A percentile compares a stretch with the other conserved stretches of the same genome.
These are phyloP conservation scores for Leccinum aurantiacum DNA, from an alignment of 768 basidiomycete genomes.

Conservation along the genomic window DNA sequence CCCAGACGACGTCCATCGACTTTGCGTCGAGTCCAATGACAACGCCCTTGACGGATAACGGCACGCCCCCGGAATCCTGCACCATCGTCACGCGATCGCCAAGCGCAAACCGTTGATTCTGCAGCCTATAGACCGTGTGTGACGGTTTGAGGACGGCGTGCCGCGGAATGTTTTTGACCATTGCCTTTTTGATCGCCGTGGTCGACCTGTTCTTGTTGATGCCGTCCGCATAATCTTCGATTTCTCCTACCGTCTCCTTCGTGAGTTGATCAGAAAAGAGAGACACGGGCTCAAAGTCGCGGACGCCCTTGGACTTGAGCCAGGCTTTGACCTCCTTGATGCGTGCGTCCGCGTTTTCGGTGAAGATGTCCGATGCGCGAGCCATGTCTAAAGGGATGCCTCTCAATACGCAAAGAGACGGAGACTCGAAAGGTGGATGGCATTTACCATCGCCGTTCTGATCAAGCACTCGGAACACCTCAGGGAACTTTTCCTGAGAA, in stretches of 20 bases:
- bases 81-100: constrained; percentile 98
- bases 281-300: constrained; percentile 90
- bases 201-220: constrained; percentile 60
- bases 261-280: constrained; percentile 89
- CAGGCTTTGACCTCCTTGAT: constrained; percentile 80
- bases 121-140: constrained; percentile 85
- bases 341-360: constrained; percentile 60
- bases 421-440: neutral
- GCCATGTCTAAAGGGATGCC: constrained; percentile 62
- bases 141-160: constrained; percentile 92
- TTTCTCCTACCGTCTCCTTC: constrained; percentile 80
- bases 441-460: constrained; percentile 62
- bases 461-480: constrained; percentile 75
- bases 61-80: constrained; percentile 90
- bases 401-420: neutral
- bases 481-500: constrained; percentile 72
- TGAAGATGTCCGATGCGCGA: constrained; percentile 57
- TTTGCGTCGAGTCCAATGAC: constrained; percentile 86
- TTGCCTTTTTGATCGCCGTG: constrained; percentile 78
- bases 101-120: constrained; percentile 82
- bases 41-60: constrained; percentile 88
- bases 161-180: constrained; percentile 92
- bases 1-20: constrained; percentile 95
- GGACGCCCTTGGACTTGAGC: constrained; percentile 83
- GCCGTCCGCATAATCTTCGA: constrained; percentile 74